Conservation (phyloP, 768 basidiomycete species). For the Suillus lakei region DNA sequence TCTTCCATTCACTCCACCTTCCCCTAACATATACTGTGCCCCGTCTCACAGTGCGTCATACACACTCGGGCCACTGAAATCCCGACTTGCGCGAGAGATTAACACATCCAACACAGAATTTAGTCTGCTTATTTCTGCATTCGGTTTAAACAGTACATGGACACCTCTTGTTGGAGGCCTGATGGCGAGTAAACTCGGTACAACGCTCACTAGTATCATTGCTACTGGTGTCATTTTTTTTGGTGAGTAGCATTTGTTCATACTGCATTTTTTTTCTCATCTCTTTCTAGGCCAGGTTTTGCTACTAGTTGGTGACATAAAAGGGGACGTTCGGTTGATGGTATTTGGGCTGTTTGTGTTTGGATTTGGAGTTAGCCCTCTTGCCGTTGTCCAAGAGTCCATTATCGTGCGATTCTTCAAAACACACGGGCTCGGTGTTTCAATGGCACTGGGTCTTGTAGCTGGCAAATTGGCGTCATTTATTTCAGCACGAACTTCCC, state of each 20-base stretch:
- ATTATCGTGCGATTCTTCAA: constrained; percentile 86
- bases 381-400: constrained; percentile 84
- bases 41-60: constrained; percentile 59
- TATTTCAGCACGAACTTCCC: constrained; percentile 72
- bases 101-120: constrained; percentile 81
- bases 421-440: constrained; percentile 73
- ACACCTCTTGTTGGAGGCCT: constrained; percentile 82
- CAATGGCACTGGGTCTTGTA: constrained; percentile 83
- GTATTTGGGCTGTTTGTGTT: constrained; percentile 78
- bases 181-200: constrained; percentile 71
- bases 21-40: constrained; percentile 10
- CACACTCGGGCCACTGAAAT: constrained; percentile 81
- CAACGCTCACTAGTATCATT: constrained; percentile 70
- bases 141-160: constrained; percentile 75
- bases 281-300: constrained; percentile 58
- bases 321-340: constrained; percentile 68
- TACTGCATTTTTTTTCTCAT: constrained; percentile 10
- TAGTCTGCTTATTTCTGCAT: constrained; percentile 76
- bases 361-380: constrained; percentile 78
- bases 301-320: constrained; percentile 68
- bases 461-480: constrained; percentile 83
- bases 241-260: constrained; percentile 39
- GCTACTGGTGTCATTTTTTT: constrained; percentile 76
- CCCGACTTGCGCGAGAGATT: constrained; percentile 66
- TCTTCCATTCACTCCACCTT: neutral